Percentiles rank a stretch among this genome's conserved stretches.
Conservation (phyloP, 2,329 filamentous ascomycete species). For the Arthrobotrys megalospora region DNA sequence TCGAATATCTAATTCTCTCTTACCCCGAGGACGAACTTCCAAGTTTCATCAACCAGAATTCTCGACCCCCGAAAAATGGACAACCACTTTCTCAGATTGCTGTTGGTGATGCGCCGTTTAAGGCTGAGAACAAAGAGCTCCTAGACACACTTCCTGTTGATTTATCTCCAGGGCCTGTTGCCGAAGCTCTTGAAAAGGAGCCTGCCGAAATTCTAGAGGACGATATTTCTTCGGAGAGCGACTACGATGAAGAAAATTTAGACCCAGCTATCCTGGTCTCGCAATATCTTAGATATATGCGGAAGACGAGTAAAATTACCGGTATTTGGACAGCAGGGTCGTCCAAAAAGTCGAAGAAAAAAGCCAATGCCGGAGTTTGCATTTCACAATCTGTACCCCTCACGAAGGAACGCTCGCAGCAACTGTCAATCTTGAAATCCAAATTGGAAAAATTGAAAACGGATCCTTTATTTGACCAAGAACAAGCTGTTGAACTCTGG, state of each 20-base stretch:
- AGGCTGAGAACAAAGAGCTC: constrained; percentile 9
- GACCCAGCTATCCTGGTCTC: constrained; percentile 72
- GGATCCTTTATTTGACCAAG: constrained; percentile 71
- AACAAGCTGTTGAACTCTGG: constrained; percentile 70
- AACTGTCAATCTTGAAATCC: constrained; percentile 59
- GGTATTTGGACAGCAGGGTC: constrained; percentile 45
- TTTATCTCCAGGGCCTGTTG: neutral
- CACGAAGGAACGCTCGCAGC: constrained; percentile 56
- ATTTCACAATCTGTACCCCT: constrained; percentile 42
- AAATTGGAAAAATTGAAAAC: constrained; percentile 61
- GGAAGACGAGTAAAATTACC: constrained; percentile 74
- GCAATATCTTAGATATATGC: constrained; percentile 80
- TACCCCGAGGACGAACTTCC: constrained; percentile 79
- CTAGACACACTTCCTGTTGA: constrained; percentile 11
- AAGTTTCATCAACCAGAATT: constrained; percentile 72
- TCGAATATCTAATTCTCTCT: constrained; percentile 91
- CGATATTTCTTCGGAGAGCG: constrained; percentile 59
- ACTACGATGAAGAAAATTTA: constrained; percentile 63
- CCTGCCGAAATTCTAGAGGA: constrained; percentile 64
- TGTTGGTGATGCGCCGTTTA: constrained; percentile 17
- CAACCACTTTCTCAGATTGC: constrained; percentile 38
- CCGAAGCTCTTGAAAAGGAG: neutral
- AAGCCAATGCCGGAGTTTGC: constrained; percentile 51
- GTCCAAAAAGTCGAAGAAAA: constrained; percentile 67
- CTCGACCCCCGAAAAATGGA: constrained; percentile 26